A percentile compares a stretch with the other conserved stretches of the same genome.
These are phyloP conservation scores for Breviolum minutum DNA, from an alignment of 73 alveolate species.

Conservation along the genomic window DNA sequence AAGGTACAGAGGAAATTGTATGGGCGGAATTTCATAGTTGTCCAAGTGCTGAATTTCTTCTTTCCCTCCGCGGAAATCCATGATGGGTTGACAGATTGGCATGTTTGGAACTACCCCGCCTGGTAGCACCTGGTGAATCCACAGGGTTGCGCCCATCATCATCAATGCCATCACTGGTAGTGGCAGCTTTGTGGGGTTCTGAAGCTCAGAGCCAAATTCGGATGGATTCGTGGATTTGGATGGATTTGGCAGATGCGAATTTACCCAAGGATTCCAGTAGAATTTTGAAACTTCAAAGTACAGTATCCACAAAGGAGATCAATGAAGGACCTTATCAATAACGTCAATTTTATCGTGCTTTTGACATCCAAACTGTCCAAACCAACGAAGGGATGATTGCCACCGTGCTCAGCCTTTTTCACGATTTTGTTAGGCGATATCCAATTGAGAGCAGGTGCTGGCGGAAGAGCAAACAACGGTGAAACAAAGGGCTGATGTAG, in stretches of 20 bases:
- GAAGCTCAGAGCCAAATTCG: neutral
- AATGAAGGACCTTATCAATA: too few relatives aligned
- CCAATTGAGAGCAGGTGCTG: constrained; percentile 82
- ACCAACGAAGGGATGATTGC: too few relatives aligned
- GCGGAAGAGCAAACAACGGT: too few relatives aligned
- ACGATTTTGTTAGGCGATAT: constrained; percentile 26
- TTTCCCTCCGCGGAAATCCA: too few relatives aligned
- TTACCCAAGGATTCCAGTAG: neutral
- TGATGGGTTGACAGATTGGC: too few relatives aligned
- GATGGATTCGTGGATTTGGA: neutral
- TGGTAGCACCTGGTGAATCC: neutral
- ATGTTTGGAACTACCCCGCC: too few relatives aligned
- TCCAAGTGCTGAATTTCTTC: too few relatives aligned
- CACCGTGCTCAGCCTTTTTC: neutral
- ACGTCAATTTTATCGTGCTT: too few relatives aligned
- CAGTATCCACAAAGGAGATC: neutral
- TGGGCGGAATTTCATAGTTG: too few relatives aligned
- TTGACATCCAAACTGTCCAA: too few relatives aligned
- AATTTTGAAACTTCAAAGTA: neutral
- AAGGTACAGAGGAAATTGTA: too few relatives aligned
- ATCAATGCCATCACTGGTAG: constrained; percentile 67
- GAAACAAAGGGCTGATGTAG: too few relatives aligned
- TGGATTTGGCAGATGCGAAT: neutral
- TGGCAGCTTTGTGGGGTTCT: constrained; percentile 75
- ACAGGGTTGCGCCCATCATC: constrained; percentile 46